Percentiles rank a stretch among this genome's conserved stretches.
phyloP scores from a whole-genome alignment of 176 grass and related monocot species.

The Tillandsia leiboldiana region DNA sequence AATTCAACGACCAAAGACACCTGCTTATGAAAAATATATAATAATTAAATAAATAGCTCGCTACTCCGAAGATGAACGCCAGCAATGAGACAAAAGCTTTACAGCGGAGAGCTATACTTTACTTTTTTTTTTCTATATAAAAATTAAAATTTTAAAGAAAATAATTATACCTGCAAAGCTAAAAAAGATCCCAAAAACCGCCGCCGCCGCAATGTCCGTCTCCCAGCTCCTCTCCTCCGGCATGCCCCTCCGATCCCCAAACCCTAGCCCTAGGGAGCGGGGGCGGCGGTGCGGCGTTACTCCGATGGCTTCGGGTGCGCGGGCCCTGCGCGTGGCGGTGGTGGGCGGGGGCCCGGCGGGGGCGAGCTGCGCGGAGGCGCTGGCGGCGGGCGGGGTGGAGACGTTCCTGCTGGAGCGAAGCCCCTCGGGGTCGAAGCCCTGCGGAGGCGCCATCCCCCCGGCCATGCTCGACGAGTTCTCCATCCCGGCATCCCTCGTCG shows the following conservation, averaged over 20 bases:
- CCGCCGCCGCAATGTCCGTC: neutral
- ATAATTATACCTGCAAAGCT: too few relatives aligned
- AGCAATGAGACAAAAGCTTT: too few relatives aligned
- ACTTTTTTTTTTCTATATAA: too few relatives aligned
- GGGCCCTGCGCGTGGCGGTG: conserved; percentile 64
- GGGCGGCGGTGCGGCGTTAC: neutral
- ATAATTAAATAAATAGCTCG: too few relatives aligned
- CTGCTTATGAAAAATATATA: too few relatives aligned
- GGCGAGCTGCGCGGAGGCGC: conserved; percentile 63
- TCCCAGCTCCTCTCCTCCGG: conserved; percentile 3
- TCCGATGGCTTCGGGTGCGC: neutral
- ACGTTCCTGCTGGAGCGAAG: conserved; percentile 77
- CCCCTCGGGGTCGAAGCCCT: conserved; percentile 71
- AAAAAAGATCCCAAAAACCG: neutral
- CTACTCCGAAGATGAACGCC: too few relatives aligned
- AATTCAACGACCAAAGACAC: too few relatives aligned
- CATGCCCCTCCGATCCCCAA: neutral
- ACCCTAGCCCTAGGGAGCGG: neutral
- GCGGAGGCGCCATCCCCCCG: conserved; percentile 86
- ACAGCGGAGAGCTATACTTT: too few relatives aligned
- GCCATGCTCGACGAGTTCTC: conserved; percentile 91
- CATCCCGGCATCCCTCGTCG: conserved; percentile 54
- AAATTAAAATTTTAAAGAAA: too few relatives aligned
- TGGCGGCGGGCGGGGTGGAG: conserved; percentile 39
- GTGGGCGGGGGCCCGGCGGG: conserved; percentile 80